Conservation (phyloP, 345 rosid genomes). For the Euclidium syriacum region DNA sequence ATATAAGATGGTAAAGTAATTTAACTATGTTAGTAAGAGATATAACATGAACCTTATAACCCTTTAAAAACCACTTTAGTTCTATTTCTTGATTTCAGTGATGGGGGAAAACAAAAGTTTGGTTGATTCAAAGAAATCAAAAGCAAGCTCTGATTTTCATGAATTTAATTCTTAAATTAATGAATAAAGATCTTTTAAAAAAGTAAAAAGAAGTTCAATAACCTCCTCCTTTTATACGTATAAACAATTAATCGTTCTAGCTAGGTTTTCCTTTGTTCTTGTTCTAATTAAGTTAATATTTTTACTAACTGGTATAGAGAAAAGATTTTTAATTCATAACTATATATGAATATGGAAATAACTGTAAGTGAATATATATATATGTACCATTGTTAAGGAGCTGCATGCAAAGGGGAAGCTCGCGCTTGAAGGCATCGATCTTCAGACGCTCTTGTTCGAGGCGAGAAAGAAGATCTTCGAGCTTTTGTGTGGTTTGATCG, state of each 20-base stretch:
- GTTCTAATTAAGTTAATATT: background rate
- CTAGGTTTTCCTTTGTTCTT: constrained; percentile 4
- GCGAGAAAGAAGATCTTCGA: constrained; percentile 73
- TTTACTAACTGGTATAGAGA: background rate
- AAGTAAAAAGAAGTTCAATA: constrained; percentile 20
- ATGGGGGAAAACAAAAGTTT: constrained; percentile 22
- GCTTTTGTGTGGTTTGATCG: constrained; percentile 62
- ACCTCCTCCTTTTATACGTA: background rate
- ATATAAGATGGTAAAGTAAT: background rate
- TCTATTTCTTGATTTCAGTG: constrained; percentile 24
- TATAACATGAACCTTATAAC: constrained; percentile 17
- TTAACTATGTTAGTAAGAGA: constrained; percentile 11
- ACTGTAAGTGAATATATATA: background rate
- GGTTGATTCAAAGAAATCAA: constrained; percentile 21
- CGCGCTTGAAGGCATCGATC: constrained; percentile 98
- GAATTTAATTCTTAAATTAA: constrained; percentile 21
- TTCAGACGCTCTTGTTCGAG: constrained; percentile 93
- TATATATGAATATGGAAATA: constrained; percentile 1
- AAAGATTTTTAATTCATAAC: background rate
- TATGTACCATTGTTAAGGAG: constrained; percentile 83
- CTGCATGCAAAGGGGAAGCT: constrained; percentile 99
- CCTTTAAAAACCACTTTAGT: constrained; percentile 22
- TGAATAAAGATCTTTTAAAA: constrained; percentile 26
- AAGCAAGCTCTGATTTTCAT: constrained; percentile 36
- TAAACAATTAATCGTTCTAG: background rate